Conservation (phyloP, 192 early-diverging fungal species). For the Backusella liffmaniae region DNA sequence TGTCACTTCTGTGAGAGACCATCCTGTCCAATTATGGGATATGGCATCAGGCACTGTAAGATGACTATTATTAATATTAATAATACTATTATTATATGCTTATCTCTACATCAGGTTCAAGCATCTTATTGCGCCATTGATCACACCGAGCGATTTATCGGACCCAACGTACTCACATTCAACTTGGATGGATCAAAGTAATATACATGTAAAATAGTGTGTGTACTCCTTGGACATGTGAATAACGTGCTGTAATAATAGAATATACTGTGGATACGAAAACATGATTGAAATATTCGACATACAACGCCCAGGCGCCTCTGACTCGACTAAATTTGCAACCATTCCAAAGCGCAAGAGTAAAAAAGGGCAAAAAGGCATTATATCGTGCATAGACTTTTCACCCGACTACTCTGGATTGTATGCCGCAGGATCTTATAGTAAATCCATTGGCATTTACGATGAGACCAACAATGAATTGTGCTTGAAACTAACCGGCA, state of each 20-base stretch:
- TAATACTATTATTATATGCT: background rate
- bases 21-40: constrained; percentile 80
- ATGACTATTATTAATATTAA: background rate
- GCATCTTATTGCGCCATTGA: constrained; percentile 67
- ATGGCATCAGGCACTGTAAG: constrained; percentile 56
- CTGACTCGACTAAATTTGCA: constrained; percentile 39
- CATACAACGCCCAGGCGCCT: constrained; percentile 57
- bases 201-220: background rate
- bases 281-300: constrained; percentile 73
- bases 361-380: constrained; percentile 72
- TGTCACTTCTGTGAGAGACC: constrained; percentile 64
- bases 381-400: constrained; percentile 73
- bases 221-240: background rate
- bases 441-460: constrained; percentile 66
- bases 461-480: constrained; percentile 55
- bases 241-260: constrained; percentile 1
- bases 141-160: constrained; percentile 62
- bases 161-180: constrained; percentile 67
- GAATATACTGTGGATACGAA: constrained; percentile 70
- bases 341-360: constrained; percentile 65
- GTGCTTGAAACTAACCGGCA: constrained; percentile 45
- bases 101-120: constrained; percentile 41
- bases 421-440: constrained; percentile 74
- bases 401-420: constrained; percentile 62
- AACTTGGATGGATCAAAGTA: constrained; percentile 65